A percentile compares a stretch with the other conserved stretches of the same genome.
These are phyloP conservation scores for Fusarium oligoseptatum DNA, from an alignment of 2,329 filamentous ascomycete genomes.

Conservation along the genomic window DNA sequence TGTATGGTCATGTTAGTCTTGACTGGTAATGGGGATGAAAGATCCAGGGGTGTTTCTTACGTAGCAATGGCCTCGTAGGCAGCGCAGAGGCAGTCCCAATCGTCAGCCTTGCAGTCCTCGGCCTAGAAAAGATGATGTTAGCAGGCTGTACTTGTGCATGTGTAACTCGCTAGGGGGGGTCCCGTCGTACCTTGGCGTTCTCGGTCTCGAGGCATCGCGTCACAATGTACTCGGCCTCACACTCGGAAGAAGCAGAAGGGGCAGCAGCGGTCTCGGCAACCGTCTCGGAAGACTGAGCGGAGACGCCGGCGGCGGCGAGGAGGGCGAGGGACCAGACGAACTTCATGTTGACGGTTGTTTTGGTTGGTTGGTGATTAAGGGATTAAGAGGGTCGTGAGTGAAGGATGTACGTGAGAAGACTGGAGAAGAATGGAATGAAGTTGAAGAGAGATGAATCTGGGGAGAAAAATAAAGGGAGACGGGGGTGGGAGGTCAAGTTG, in stretches of 20 bases:
- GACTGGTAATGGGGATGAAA: not conserved
- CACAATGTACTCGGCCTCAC: constrained; percentile 63
- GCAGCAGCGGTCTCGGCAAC: constrained; percentile 43
- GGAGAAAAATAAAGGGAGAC: constrained; percentile 18
- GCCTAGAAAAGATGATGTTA: constrained; percentile 45
- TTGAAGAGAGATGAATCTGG: constrained; percentile 7
- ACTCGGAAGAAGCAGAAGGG: constrained; percentile 50
- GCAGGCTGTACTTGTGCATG: not conserved
- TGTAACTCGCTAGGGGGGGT: not conserved
- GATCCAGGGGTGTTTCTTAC: constrained; percentile 52
- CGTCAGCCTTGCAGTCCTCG: constrained; percentile 52
- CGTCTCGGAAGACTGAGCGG: constrained; percentile 47
- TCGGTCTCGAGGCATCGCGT: constrained; percentile 58
- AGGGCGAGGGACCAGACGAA: constrained; percentile 57
- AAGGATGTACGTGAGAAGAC: not conserved
- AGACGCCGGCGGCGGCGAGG: constrained; percentile 52
- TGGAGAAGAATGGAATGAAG: constrained; percentile 14
- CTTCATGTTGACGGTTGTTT: constrained; percentile 57
- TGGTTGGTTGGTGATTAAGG: constrained; percentile 1
- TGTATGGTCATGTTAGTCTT: constrained; percentile 16
- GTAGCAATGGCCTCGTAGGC: constrained; percentile 60
- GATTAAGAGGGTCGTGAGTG: not conserved
- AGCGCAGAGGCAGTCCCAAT: constrained; percentile 63
- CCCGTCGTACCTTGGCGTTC: constrained; percentile 51
- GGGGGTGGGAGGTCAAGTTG: constrained; percentile 3